A percentile compares a stretch with the other conserved stretches of the same genome.
phyloP scores from a whole-genome alignment of 208 protist species.

The Borovskyia barvae region DNA sequence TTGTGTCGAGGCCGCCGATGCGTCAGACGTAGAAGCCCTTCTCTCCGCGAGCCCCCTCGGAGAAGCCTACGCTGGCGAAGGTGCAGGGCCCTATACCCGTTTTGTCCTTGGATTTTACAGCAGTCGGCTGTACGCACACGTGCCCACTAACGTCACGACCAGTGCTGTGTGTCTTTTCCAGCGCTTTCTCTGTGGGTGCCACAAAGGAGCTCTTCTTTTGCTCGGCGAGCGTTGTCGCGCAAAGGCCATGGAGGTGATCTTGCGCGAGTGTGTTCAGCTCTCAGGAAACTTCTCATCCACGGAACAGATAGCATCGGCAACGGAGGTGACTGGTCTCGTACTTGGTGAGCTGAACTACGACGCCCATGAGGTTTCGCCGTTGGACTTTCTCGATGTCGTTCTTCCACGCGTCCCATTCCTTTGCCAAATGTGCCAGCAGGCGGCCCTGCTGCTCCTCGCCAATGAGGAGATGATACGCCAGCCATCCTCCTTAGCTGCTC shows the following conservation, averaged over 20 bases:
- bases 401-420: constrained; percentile 21
- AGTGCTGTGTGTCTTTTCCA: constrained; percentile 26
- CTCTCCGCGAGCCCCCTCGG: constrained; percentile 20
- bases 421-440: constrained; percentile 34
- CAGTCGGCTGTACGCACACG: constrained; percentile 14
- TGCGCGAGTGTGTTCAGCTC: constrained; percentile 27
- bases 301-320: constrained; percentile 12
- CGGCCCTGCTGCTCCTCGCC: constrained; percentile 22
- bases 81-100: constrained; percentile 16
- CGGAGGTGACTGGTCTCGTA: constrained; percentile 19
- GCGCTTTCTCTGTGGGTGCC: constrained; percentile 20
- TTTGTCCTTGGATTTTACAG: constrained; percentile 28
- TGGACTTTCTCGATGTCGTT: constrained; percentile 25
- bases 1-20: background rate
- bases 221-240: constrained; percentile 12
- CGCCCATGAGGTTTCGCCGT: constrained; percentile 31
- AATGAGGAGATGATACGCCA: constrained; percentile 22
- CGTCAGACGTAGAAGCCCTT: background rate
- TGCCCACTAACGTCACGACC: constrained; percentile 9
- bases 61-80: constrained; percentile 17
- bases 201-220: background rate
- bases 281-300: constrained; percentile 21
- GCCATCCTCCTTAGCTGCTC: constrained; percentile 19
- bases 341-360: constrained; percentile 22
- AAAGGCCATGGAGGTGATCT: constrained; percentile 16